Evolutionary conservation across 2,329 filamentous ascomycete genomes (phyloP), one percentile per base, ranked within the genome.

Genomic region (Epichloe brachyelytri): DNA sequence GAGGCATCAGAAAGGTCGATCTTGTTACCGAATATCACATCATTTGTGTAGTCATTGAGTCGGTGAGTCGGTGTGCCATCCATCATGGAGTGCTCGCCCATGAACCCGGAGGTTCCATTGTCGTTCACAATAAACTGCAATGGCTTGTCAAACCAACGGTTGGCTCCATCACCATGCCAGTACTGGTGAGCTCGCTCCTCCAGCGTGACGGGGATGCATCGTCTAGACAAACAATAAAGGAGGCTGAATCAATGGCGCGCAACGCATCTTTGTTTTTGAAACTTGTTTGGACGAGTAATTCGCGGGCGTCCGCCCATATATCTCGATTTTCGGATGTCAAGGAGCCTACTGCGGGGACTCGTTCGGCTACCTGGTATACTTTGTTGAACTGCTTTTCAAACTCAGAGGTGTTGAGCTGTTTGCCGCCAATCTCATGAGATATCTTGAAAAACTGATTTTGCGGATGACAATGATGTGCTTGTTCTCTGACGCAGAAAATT

Each of bases 71-170:
- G 90, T 6, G 93, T 98, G 57, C 94, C 93, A 66, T 98, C 93
- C 94, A 98, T 98, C 93, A 98, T 97, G 62, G 87, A 94, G 77
- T 98, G 93, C 72, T 98, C 93, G 63, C 93, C 93, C 78, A 89
- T 91, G 77, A 98, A 98, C 55, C 93, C 93, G 2, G 93, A 86
- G 7, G 93, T 95, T 60, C 93, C 93, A 67, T 98, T 98, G 67
- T 98, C 90, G 69, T 95, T 96, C 72, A 98, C 68, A 66, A 98
- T 95, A 73, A 98, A 97, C 71, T 98, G 91, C 50, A 95, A 74
- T 5, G 93, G 93, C 77, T 98, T 98, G 77, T 98, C 93, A 64
- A 83, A 97, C 90, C 90, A 98, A 58, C 93, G 82, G 76, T 98
- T 98, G 59, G 80, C 76, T 52, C 93, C 93, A 63, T 98, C 91